These are phyloP conservation scores for Huntiella moniliformis DNA, from an alignment of 2,329 filamentous ascomycete genomes.

Conservation along the genomic window DNA sequence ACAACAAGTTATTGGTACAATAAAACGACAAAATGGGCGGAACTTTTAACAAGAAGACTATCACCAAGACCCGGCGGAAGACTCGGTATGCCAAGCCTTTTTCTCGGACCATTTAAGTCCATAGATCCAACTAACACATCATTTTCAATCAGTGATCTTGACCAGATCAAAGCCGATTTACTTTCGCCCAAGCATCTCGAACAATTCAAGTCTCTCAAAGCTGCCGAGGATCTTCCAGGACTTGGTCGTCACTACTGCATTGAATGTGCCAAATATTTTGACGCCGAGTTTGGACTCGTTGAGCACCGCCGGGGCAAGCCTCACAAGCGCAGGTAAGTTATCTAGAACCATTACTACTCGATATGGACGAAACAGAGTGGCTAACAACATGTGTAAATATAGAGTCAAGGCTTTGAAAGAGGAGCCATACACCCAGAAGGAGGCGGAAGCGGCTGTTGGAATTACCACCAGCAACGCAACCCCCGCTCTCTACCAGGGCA, in stretches of 20 bases:
- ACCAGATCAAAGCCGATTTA: conserved; percentile 78
- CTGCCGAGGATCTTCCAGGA: conserved; percentile 69
- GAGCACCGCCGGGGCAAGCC: conserved; percentile 73
- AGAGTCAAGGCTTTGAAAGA: conserved; percentile 70
- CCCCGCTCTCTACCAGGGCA: conserved; percentile 1
- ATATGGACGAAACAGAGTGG: conserved; percentile 13
- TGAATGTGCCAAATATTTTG: conserved; percentile 93
- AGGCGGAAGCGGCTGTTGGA: conserved; percentile 65
- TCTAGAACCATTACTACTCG: background rate
- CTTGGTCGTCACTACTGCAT: conserved; percentile 75
- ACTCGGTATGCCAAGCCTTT: conserved; percentile 32
- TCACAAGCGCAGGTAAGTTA: conserved; percentile 63
- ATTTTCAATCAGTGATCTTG: conserved; percentile 51
- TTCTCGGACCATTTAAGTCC: background rate
- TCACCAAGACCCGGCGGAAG: conserved; percentile 56
- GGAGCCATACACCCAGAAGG: conserved; percentile 69
- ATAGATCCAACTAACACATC: conserved; percentile 13
- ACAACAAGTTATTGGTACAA: background rate
- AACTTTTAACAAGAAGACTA: conserved; percentile 38
- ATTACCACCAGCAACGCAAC: conserved; percentile 47
- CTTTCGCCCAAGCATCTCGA: conserved; percentile 60
- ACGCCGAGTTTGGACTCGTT: conserved; percentile 57
- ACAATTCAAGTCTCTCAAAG: conserved; percentile 61
- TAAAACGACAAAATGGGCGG: conserved; percentile 42
- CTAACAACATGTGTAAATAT: conserved; percentile 6